phyloP scores from a whole-genome alignment of 1,139 yeast genomes.

The Saccharomyces hybrid region DNA sequence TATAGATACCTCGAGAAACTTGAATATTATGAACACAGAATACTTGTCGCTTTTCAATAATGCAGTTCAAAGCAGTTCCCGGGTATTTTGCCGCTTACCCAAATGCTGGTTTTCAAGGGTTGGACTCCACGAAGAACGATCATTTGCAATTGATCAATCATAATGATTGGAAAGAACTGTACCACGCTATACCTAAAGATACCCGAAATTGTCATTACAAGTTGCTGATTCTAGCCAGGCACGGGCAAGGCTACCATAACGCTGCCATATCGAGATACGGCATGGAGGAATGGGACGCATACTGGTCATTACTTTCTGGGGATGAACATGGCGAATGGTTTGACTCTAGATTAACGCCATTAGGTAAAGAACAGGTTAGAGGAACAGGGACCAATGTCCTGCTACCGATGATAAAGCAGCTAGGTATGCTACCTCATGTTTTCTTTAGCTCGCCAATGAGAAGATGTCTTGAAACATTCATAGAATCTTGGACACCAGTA shows the following conservation, averaged over 20 bases:
- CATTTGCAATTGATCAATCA: conserved; percentile 41
- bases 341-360: conserved; percentile 41
- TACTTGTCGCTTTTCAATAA: background rate
- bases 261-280: conserved; percentile 53
- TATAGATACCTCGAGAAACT: too few species aligned
- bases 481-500: conserved; percentile 51
- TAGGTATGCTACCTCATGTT: conserved; percentile 45
- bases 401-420: conserved; percentile 35
- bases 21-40: too few species aligned
- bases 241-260: conserved; percentile 76
- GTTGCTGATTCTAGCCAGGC: conserved; percentile 57
- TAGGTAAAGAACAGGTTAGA: conserved; percentile 48
- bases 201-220: conserved; percentile 35
- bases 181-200: conserved; percentile 17
- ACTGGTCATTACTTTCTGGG: conserved; percentile 46
- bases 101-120: conserved; percentile 2
- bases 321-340: conserved; percentile 26
- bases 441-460: conserved; percentile 61
- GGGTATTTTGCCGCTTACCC: conserved; percentile 21
- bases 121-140: conserved; percentile 15
- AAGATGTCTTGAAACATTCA: conserved; percentile 54
- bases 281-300: conserved; percentile 46
- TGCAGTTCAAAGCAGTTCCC: conserved; percentile 19
- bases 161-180: conserved; percentile 42
- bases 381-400: conserved; percentile 42